A percentile compares a stretch with the other conserved stretches of the same genome.
These are phyloP conservation scores for Blastocystis sp. DNA, from an alignment of 352 stramenopile species.

Conservation along the genomic window DNA sequence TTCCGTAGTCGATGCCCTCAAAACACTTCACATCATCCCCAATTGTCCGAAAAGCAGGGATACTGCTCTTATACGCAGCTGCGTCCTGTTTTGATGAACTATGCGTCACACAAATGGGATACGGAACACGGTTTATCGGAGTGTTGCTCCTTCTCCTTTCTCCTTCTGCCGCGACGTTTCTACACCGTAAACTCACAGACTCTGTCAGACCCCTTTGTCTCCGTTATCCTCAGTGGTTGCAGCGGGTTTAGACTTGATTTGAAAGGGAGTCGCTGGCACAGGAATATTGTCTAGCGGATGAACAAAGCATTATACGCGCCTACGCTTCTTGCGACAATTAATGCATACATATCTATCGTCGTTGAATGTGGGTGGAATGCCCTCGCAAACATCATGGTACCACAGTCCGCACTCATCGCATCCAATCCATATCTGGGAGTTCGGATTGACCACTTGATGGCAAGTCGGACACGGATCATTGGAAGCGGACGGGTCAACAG, in stretches of 20 bases:
- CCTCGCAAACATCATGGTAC: constrained; percentile 68
- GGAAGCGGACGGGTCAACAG: background rate
- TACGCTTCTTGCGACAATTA: constrained; percentile 61
- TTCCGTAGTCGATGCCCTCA: constrained; percentile 42
- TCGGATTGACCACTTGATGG: constrained; percentile 17
- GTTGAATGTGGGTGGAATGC: constrained; percentile 17
- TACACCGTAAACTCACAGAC: background rate
- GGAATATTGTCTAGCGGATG: constrained; percentile 4
- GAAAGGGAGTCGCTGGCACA: background rate
- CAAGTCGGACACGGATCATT: constrained; percentile 23
- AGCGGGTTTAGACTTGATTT: constrained; percentile 19
- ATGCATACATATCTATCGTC: constrained; percentile 60
- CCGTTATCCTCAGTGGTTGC: background rate
- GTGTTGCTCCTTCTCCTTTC: background rate
- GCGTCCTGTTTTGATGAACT: constrained; percentile 18
- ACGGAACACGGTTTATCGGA: constrained; percentile 1
- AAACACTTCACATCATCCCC: constrained; percentile 71
- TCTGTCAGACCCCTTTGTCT: background rate
- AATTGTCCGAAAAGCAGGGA: constrained; percentile 32
- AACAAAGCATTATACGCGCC: background rate
- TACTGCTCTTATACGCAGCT: constrained; percentile 23
- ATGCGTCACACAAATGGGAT: background rate
- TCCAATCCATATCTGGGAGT: constrained; percentile 39
- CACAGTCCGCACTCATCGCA: constrained; percentile 56
- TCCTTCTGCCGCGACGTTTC: constrained; percentile 61